A percentile compares a stretch with the other conserved stretches of the same genome.
Evolutionary conservation across 2,329 filamentous ascomycete genomes (phyloP).

Genomic region (Fusarium pseudonygamai): DNA sequence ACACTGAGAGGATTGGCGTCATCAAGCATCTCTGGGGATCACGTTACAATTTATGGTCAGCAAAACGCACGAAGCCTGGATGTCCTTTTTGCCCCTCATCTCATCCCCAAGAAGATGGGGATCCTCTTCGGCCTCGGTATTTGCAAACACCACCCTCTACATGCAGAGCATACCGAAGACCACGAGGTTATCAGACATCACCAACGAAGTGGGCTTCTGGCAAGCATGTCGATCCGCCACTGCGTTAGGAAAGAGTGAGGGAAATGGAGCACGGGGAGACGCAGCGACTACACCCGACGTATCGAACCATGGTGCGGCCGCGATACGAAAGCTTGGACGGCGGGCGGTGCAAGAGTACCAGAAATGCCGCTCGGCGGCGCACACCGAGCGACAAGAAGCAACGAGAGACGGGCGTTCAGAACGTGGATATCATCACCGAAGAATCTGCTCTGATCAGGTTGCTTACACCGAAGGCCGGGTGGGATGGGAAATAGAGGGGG

Average conservation of each 20-base stretch:
- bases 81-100: slow-evolving; percentile 18
- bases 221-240: slow-evolving; percentile 15
- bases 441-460: slow-evolving; percentile 16
- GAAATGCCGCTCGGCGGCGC: slow-evolving; percentile 29
- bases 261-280: neutral
- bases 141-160: slow-evolving; percentile 3
- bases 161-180: slow-evolving; percentile 12
- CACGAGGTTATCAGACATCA: neutral
- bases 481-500: neutral
- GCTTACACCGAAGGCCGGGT: slow-evolving; percentile 24
- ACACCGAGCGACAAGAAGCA: slow-evolving; percentile 13
- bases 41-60: slow-evolving; percentile 40
- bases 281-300: slow-evolving; percentile 17
- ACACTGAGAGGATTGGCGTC: slow-evolving; percentile 19
- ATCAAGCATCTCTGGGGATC: slow-evolving; percentile 31
- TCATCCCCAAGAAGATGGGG: slow-evolving; percentile 7
- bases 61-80: slow-evolving; percentile 5
- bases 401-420: neutral
- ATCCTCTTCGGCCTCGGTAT: slow-evolving; percentile 18
- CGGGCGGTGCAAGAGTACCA: neutral
- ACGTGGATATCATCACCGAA: slow-evolving; percentile 10
- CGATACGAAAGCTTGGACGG: neutral
- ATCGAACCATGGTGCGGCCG: slow-evolving; percentile 25
- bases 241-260: slow-evolving; percentile 1
- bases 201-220: slow-evolving; percentile 5